Percentiles rank a stretch among this genome's conserved stretches.
These are phyloP conservation scores for Salix brachista DNA, from an alignment of 345 rosid genomes.

Conservation along the genomic window DNA sequence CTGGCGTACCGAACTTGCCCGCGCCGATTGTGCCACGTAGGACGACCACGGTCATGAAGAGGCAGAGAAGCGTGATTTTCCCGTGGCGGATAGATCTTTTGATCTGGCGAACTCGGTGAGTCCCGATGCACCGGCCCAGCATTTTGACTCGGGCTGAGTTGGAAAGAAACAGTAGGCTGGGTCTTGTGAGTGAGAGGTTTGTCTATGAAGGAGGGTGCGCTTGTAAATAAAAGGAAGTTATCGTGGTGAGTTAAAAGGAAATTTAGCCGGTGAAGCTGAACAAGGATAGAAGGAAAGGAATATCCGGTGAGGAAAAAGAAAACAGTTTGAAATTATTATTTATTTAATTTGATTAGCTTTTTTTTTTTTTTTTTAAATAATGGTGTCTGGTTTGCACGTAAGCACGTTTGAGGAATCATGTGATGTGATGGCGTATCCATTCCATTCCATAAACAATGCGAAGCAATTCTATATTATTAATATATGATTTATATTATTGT, in stretches of 20 bases:
- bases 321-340: neutral
- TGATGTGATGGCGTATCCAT: too few relatives aligned
- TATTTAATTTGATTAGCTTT: too few relatives aligned
- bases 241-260: neutral
- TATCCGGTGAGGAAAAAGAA: neutral
- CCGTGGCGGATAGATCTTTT: constrained; percentile 53
- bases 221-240: neutral
- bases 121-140: neutral
- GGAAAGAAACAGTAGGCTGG: neutral
- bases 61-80: constrained; percentile 52
- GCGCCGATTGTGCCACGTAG: constrained; percentile 88
- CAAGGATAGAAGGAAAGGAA: neutral
- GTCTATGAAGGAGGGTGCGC: neutral
- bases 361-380: too few relatives aligned
- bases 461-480: too few relatives aligned
- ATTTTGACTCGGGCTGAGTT: neutral
- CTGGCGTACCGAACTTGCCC: constrained; percentile 85
- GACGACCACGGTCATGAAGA: constrained; percentile 73
- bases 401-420: too few relatives aligned
- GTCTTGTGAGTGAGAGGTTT: neutral
- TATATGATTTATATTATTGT: too few relatives aligned
- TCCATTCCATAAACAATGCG: too few relatives aligned
- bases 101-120: constrained; percentile 46
- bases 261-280: neutral
- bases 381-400: too few relatives aligned